phyloP scores from a whole-genome alignment of 2,329 filamentous ascomycete species.

The Colletotrichum truncatum region DNA sequence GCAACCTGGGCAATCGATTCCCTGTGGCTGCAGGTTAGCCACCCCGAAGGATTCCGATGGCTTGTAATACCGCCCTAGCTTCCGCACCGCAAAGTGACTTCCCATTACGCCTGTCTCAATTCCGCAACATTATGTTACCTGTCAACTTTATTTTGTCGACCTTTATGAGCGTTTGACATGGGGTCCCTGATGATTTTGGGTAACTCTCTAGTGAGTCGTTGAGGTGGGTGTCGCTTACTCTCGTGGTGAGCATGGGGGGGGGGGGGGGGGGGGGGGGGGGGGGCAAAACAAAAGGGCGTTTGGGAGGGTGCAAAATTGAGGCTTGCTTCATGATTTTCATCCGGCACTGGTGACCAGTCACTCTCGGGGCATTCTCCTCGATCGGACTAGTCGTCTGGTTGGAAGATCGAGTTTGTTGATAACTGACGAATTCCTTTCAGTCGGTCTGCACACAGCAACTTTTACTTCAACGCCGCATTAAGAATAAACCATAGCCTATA shows the following conservation, averaged over 20 bases:
- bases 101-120: slow-evolving; percentile 10
- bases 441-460: slow-evolving; percentile 3
- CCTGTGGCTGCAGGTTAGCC: not conserved
- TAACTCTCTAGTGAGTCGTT: not conserved
- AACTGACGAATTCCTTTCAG: slow-evolving; percentile 7
- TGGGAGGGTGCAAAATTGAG: not conserved
- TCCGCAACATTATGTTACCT: slow-evolving; percentile 11
- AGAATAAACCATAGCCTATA: not conserved
- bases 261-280: too few relatives aligned
- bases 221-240: not conserved
- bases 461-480: not conserved
- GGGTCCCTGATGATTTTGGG: not conserved
- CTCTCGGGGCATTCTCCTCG: slow-evolving; percentile 3
- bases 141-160: slow-evolving; percentile 20
- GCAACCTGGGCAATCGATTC: not conserved
- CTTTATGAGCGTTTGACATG: not conserved
- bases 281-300: too few relatives aligned
- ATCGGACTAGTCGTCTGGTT: slow-evolving; percentile 10
- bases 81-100: slow-evolving; percentile 18
- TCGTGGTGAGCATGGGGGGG: too few relatives aligned
- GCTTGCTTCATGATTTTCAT: not conserved
- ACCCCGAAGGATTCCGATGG: not conserved
- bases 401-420: slow-evolving; percentile 8
- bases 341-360: not conserved
- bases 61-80: slow-evolving; percentile 27